Conservation (phyloP, 352 stramenopile genomes). For the Globisporangium irregulare region DNA sequence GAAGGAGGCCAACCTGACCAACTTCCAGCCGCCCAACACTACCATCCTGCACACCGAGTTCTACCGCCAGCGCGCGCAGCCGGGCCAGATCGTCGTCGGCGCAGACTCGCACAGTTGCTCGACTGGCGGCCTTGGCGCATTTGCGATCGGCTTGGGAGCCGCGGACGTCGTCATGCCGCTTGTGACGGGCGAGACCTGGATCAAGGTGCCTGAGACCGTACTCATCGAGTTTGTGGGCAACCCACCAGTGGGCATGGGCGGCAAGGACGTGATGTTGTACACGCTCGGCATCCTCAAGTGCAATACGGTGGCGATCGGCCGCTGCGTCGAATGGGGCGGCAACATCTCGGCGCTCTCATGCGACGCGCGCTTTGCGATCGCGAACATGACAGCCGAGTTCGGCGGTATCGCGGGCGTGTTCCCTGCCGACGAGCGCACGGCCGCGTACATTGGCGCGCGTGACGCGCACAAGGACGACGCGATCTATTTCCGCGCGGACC, state of each 20-base stretch:
- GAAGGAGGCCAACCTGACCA: constrained; percentile 71
- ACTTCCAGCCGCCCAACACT: constrained; percentile 84
- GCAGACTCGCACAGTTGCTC: constrained; percentile 80
- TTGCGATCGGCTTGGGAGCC: constrained; percentile 73
- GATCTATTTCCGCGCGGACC: constrained; percentile 79
- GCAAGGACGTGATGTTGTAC: constrained; percentile 88
- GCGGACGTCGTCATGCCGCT: constrained; percentile 84
- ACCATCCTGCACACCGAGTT: constrained; percentile 88
- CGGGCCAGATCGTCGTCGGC: constrained; percentile 80
- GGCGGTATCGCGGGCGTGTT: constrained; percentile 84
- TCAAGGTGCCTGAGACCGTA: constrained; percentile 86
- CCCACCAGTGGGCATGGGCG: constrained; percentile 68
- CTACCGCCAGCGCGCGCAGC: constrained; percentile 80
- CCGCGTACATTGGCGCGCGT: constrained; percentile 75
- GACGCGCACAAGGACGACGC: constrained; percentile 73
- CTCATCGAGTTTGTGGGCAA: constrained; percentile 77
- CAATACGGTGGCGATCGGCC: constrained; percentile 79
- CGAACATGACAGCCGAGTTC: constrained; percentile 87
- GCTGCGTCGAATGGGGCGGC: constrained; percentile 78
- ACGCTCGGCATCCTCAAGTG: constrained; percentile 83
- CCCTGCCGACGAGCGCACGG: constrained; percentile 68
- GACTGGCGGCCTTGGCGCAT: constrained; percentile 72
- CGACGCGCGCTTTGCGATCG: constrained; percentile 81
- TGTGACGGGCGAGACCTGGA: constrained; percentile 85
- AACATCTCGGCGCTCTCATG: constrained; percentile 77